A percentile compares a stretch with the other conserved stretches of the same genome.
Evolutionary conservation across 2,329 filamentous ascomycete species (phyloP).

Genomic region (Cryphonectria japonica): DNA sequence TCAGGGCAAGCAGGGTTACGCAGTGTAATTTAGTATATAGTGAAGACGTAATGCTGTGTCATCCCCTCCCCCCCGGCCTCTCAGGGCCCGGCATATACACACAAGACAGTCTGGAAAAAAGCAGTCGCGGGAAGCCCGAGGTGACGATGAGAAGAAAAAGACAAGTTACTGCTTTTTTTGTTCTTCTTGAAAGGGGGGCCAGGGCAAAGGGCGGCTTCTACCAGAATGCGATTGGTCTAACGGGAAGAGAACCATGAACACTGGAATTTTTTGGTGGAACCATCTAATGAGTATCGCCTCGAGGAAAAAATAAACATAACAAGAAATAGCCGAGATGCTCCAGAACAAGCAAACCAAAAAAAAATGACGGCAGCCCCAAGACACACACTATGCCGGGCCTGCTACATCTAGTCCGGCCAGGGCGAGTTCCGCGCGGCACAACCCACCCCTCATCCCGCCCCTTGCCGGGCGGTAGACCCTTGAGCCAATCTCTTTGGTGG

Average conservation of each 20-base stretch:
- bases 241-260: slow-evolving; percentile 10
- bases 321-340: slow-evolving; percentile 3
- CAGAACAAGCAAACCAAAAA: neutral
- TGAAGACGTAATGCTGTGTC: neutral
- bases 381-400: neutral
- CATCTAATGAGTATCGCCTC: slow-evolving; percentile 27
- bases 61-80: neutral
- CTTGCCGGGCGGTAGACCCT: neutral
- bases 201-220: neutral
- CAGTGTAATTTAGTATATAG: neutral
- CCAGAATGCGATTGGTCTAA: slow-evolving; percentile 1
- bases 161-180: neutral
- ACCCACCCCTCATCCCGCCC: neutral
- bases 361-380: neutral
- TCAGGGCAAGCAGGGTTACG: neutral
- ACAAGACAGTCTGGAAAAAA: neutral
- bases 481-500: neutral
- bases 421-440: neutral
- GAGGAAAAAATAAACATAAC: neutral
- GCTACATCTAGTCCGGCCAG: neutral
- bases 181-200: too few species aligned
- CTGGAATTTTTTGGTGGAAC: slow-evolving; percentile 21
- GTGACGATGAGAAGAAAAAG: neutral
- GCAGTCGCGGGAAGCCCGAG: neutral
- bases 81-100: neutral